Base-by-base conservation (phyloP, 140 eudicot species). In the Bidens hawaiensis region DNA sequence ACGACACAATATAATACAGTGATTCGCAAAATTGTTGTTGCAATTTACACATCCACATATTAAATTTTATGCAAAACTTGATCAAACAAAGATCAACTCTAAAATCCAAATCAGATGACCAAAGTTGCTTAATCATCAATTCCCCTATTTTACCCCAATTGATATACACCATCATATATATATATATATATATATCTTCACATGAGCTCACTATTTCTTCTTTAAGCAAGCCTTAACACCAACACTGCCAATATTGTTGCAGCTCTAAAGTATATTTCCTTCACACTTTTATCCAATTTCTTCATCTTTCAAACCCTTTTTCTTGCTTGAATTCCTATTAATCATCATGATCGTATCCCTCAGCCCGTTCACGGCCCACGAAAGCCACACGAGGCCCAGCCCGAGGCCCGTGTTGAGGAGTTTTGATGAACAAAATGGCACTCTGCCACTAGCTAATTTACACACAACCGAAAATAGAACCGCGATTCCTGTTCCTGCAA, bases 401-500 rank as follows among this genome's bases (percentile, higher is more conserved):
- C 96, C 98, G 23, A 91, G 67, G 8, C 94, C 96, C 0, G 96
- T 79, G 76, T 76, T 87, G 58, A 80, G 56, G 17, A 82, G 64
- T 70, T 84, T 87, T 18, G 96, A 72, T 23, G 88, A 67, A 50
- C 86, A 87, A 40, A 87, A 87, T 15, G 88, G 94, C 18, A 69
- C 81, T 19, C 79, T 72, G 1, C 88, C 80, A 17, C 74, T 77
- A 11, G 76, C 88, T 24, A 82, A 70, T 60, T 86, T 84, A 72
- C 82, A 82, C 59, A 84, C 5, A 10, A 84, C 87, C 1, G 89
- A 84, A 67, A 87, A 76, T 13, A 87, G 78, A 48, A 91, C 85
- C 12, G 96, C 98, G 15, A 91, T 76, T 4, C 98, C 98, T 0
- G 91, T 82, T 42, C 98, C 98, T 5, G 98, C 91, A 54, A 91